Evolutionary conservation across 2,329 filamentous ascomycete genomes (phyloP), one percentile per base, ranked within the genome.

Genomic region (Fusarium acutatum): DNA sequence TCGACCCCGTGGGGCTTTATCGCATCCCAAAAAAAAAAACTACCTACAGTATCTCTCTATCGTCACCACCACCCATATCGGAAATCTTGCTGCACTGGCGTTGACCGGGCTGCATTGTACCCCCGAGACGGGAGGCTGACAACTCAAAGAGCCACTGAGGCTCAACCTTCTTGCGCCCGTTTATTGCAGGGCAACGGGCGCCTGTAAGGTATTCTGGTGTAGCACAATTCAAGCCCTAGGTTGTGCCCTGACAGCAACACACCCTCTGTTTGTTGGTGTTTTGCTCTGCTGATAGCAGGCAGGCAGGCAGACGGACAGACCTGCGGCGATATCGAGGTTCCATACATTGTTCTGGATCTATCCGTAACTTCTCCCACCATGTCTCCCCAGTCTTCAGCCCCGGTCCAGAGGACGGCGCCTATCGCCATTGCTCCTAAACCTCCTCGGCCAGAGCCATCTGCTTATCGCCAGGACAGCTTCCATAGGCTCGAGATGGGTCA

Each of bases 371-470:
- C 43, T 67, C 44, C 78, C 81, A 79, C 79, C 82, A 90, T 90
- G 87, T 86, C 88, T 76, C 77, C 81, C 57, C 87, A 85, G 77
- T 84, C 87, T 75, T 82, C 86, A 78, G 74, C 61, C 65, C 64
- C 75, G 17, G 84, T 90, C 80, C 84, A 87, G 73, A 85, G 90
- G 81, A 90, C 89, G 83, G 88, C 88, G 79, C 90, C 90, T 76
- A 91, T 92, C 80, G 87, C 89, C 80, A 92, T 92, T 80, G 89
- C 90, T 72, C 88, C 89, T 75, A 90, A 90, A 80, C 88, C 88
- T 70, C 84, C 86, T 70, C 84, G 79, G 71, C 79, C 79, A 41
- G 80, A 81, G 82, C 74, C 82, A 79, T 72, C 83, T 79, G 72
- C 81, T 82, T 74, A 84, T 78, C 85, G 84, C 71, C 86, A 86